Evolutionary conservation across 2,329 filamentous ascomycete genomes (phyloP).

Genomic region (Fusarium sp.): DNA sequence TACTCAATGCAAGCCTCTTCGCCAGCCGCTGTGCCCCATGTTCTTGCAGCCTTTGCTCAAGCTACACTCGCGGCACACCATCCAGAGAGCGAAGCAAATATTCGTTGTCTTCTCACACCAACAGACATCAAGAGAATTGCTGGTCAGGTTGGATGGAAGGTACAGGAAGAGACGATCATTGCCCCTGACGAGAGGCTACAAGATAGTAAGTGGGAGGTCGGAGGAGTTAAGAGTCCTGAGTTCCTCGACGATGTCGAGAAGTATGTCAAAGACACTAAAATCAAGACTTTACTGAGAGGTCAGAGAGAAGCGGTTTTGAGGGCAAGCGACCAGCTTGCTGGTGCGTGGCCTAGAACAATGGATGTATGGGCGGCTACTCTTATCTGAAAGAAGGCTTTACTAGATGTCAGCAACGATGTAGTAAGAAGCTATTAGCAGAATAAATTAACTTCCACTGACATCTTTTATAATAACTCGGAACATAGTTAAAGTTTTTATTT

Average conservation of each 20-base stretch:
- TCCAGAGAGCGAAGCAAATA: neutral
- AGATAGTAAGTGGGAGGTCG: conserved; percentile 14
- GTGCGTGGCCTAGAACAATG: neutral
- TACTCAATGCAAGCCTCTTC: conserved; percentile 19
- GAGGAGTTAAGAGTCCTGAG: neutral
- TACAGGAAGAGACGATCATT: neutral
- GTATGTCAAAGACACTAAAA: neutral
- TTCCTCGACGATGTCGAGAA: neutral
- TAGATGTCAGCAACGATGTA: too few species aligned
- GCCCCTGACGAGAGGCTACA: neutral
- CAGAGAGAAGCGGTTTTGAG: neutral
- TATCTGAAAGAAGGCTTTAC: fast-evolving
- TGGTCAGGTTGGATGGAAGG: neutral
- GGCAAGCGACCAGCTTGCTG: neutral
- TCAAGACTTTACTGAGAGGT: neutral
- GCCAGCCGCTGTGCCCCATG: neutral
- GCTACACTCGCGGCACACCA: conserved; percentile 11
- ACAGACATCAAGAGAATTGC: conserved; percentile 1
- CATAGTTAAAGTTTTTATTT: too few species aligned
- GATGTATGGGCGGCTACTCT: conserved; percentile 16
- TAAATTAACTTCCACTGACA: too few species aligned
- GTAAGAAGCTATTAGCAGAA: too few species aligned
- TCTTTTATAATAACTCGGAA: fast-evolving
- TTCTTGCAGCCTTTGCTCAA: conserved; percentile 2
- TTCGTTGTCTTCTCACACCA: conserved; percentile 7